phyloP scores from a whole-genome alignment of 202 grass and related monocot genomes.

The Schoenoplectus tabernaemontani region DNA sequence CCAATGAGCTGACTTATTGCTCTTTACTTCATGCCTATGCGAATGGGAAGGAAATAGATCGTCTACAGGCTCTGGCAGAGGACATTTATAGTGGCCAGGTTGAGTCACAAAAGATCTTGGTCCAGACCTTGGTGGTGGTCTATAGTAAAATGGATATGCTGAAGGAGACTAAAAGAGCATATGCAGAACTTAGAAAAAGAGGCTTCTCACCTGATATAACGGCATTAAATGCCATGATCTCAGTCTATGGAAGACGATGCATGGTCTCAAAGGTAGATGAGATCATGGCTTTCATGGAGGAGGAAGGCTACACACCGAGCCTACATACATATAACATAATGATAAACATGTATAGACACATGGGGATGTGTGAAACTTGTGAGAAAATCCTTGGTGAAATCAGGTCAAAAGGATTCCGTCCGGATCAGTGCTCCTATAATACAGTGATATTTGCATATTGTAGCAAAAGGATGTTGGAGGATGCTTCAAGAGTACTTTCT shows the following conservation, averaged over 20 bases:
- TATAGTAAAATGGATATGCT: constrained; percentile 75
- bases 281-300: constrained; percentile 58
- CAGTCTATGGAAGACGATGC: constrained; percentile 69
- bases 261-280: constrained; percentile 72
- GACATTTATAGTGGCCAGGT: constrained; percentile 63
- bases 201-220: constrained; percentile 63
- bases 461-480: constrained; percentile 59
- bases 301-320: constrained; percentile 50
- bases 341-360: constrained; percentile 82
- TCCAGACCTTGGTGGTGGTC: constrained; percentile 77
- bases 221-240: constrained; percentile 74
- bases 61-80: constrained; percentile 49
- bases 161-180: constrained; percentile 51
- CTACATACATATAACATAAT: constrained; percentile 69
- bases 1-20: constrained; percentile 71
- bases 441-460: constrained; percentile 87
- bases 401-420: constrained; percentile 49
- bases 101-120: constrained; percentile 42
- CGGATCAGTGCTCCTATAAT: constrained; percentile 87
- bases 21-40: constrained; percentile 90
- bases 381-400: constrained; percentile 68
- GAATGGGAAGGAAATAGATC: constrained; percentile 58
- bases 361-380: constrained; percentile 67
- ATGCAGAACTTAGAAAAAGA: constrained; percentile 47
- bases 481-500: constrained; percentile 67